These are phyloP conservation scores for Kwoniella sp. DNA, from an alignment of 768 basidiomycete species.

Conservation along the genomic window DNA sequence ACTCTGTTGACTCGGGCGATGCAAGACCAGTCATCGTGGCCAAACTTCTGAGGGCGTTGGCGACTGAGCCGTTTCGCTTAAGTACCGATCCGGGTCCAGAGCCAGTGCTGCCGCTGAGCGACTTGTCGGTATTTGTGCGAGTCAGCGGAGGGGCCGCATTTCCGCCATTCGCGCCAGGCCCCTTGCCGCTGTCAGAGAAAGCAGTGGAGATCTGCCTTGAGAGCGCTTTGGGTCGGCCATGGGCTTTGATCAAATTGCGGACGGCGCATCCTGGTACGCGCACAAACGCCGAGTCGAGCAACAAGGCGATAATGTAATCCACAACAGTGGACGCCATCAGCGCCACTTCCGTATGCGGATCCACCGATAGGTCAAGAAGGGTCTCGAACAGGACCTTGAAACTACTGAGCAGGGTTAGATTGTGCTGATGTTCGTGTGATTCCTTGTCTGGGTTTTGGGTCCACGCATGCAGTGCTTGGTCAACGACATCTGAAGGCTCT, in stretches of 20 bases:
- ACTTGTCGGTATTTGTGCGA: constrained; percentile 32
- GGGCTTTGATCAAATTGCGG: constrained; percentile 17
- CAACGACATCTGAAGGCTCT: constrained; percentile 10
- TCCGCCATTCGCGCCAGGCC: constrained; percentile 12
- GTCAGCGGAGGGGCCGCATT: constrained; percentile 16
- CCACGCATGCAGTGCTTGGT: constrained; percentile 20
- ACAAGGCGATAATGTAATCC: constrained; percentile 85
- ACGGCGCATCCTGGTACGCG: constrained; percentile 67
- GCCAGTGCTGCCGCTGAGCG: constrained; percentile 6
- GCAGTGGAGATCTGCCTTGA: constrained; percentile 15
- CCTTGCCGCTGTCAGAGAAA: constrained; percentile 12
- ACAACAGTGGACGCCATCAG: constrained; percentile 83
- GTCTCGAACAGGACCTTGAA: constrained; percentile 89
- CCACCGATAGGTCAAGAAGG: constrained; percentile 82
- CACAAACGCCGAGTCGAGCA: constrained; percentile 83
- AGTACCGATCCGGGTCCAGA: constrained; percentile 14
- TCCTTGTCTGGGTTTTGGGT: constrained; percentile 53
- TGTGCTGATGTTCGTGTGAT: constrained; percentile 66
- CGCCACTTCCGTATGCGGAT: constrained; percentile 89
- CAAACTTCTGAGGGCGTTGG: constrained; percentile 40
- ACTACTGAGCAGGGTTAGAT: constrained; percentile 76
- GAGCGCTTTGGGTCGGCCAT: constrained; percentile 14
- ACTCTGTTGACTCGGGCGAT: constrained; percentile 19
- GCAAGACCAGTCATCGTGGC: constrained; percentile 45
- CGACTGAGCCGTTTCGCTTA: constrained; percentile 44